Percentiles rank a stretch among this genome's conserved stretches.
Conservation (phyloP, 306 rosid genomes). For the Malus orientalis region DNA sequence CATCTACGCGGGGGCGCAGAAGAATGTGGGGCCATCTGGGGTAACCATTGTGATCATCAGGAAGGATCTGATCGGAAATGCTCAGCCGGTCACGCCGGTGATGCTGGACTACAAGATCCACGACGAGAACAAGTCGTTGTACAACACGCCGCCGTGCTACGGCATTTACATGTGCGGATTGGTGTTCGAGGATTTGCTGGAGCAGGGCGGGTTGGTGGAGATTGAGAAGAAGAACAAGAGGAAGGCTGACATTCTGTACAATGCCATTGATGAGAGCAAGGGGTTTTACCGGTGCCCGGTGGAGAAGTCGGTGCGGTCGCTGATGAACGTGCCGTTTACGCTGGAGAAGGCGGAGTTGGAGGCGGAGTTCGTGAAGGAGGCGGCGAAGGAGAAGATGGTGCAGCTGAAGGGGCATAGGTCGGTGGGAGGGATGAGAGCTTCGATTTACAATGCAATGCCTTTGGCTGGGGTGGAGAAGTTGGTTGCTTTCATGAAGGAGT, state of each 20-base stretch:
- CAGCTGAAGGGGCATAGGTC: conserved; percentile 97
- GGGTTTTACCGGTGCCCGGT: conserved; percentile 86
- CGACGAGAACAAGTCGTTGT: conserved; percentile 68
- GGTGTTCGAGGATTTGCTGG: conserved; percentile 84
- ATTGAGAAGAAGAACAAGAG: conserved; percentile 82
- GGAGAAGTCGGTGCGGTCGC: conserved; percentile 75
- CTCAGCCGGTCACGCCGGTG: conserved; percentile 66
- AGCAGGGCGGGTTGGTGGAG: conserved; percentile 80
- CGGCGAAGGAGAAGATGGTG: conserved; percentile 80
- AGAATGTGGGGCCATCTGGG: conserved; percentile 93
- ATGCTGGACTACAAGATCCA: conserved; percentile 94
- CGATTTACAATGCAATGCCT: conserved; percentile 95
- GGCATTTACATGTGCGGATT: conserved; percentile 89
- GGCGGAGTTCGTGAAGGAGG: conserved; percentile 84
- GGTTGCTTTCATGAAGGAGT: conserved; percentile 93
- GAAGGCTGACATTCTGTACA: conserved; percentile 68
- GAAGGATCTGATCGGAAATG: conserved; percentile 78
- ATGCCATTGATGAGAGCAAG: conserved; percentile 61
- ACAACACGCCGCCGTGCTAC: conserved; percentile 91
- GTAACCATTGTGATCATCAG: conserved; percentile 79
- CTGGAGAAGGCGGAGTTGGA: conserved; percentile 83
- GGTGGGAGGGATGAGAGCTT: conserved; percentile 96
- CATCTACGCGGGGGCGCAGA: conserved; percentile 94
- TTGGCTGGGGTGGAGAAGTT: conserved; percentile 91
- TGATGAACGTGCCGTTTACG: conserved; percentile 96